phyloP scores from a whole-genome alignment of 352 stramenopile genomes.

The Labyrinthula sp. region DNA sequence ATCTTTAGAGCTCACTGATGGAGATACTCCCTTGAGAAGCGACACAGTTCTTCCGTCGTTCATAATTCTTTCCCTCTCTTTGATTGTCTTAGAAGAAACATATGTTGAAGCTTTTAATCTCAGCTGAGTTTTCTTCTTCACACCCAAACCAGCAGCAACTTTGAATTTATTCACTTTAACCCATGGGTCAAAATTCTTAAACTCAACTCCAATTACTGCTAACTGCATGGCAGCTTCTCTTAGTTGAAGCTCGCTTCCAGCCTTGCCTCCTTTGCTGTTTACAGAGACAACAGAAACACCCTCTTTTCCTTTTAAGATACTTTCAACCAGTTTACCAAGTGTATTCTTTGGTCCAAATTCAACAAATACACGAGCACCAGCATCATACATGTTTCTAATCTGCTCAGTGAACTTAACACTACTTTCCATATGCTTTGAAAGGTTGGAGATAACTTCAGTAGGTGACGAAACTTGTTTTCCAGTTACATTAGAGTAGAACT shows the following conservation, averaged over 20 bases:
- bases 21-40: neutral
- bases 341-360: slow-evolving; percentile 17
- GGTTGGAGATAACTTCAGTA: neutral
- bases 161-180: too few relatives aligned
- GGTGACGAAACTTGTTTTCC: slow-evolving; percentile 12
- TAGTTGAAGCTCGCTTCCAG: slow-evolving; percentile 8
- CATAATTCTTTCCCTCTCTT: slow-evolving; percentile 8
- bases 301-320: slow-evolving; percentile 11
- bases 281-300: slow-evolving; percentile 10
- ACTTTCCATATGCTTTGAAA: slow-evolving; percentile 11
- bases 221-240: slow-evolving; percentile 13
- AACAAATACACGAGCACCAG: slow-evolving; percentile 15
- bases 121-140: slow-evolving; percentile 9
- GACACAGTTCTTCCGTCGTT: slow-evolving; percentile 4
- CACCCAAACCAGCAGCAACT: too few relatives aligned
- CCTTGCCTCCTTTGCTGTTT: slow-evolving; percentile 8
- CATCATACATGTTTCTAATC: slow-evolving; percentile 14
- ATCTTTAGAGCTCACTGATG: neutral
- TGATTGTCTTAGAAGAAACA: slow-evolving; percentile 20
- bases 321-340: slow-evolving; percentile 12
- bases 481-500: slow-evolving; percentile 20
- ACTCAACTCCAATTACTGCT: slow-evolving; percentile 7
- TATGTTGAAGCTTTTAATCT: slow-evolving; percentile 10
- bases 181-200: slow-evolving; percentile 17
- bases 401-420: slow-evolving; percentile 17